Conservation (phyloP, 345 rosid genomes). For the Atalantia buxifolia region DNA sequence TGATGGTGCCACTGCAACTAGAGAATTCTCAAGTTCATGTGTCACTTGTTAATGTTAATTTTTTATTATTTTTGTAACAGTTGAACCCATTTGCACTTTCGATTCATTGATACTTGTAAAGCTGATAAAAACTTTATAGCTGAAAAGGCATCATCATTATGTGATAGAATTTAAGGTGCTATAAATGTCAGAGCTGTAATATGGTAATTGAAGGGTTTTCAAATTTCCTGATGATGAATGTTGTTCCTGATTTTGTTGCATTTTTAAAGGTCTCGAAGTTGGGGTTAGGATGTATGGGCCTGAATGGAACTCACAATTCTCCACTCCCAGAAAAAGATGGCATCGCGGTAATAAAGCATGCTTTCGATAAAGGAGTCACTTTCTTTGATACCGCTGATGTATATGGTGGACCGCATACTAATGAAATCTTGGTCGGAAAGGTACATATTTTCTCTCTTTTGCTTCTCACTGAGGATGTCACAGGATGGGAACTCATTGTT, state of each 20-base stretch:
- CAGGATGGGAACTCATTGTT: background rate
- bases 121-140: background rate
- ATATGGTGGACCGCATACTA: slow-evolving; percentile 7
- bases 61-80: background rate
- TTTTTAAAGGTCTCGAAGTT: background rate
- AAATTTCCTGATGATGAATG: background rate
- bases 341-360: slow-evolving; percentile 19
- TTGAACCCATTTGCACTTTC: background rate
- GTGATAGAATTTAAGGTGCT: background rate
- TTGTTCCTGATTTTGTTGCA: background rate
- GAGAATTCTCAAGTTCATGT: background rate
- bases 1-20: background rate
- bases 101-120: background rate
- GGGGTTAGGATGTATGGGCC: slow-evolving; percentile 24
- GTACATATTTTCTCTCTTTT: background rate
- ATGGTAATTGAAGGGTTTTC: background rate
- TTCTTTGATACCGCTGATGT: slow-evolving; percentile 40
- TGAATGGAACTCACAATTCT: background rate
- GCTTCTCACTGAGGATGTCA: background rate
- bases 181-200: background rate
- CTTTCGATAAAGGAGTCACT: slow-evolving; percentile 37
- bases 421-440: slow-evolving; percentile 2
- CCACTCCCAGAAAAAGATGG: background rate
- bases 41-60: background rate
- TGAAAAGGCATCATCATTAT: background rate